Conservation (phyloP, 148 eudicot species). For the Chenopodium quinoa region DNA sequence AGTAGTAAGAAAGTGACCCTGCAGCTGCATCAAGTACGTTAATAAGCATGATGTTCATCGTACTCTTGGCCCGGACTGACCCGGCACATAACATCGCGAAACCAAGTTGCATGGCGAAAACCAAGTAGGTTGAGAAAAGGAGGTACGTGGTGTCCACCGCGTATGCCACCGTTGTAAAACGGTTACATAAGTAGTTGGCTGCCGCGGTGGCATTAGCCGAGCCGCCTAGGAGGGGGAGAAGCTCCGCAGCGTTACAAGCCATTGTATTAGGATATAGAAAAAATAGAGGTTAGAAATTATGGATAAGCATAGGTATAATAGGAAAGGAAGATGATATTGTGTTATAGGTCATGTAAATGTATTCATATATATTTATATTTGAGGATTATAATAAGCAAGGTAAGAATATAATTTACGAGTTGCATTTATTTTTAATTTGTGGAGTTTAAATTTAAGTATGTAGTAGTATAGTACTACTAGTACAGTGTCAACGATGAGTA, state of each 20-base stretch:
- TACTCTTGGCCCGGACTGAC: constrained; percentile 57
- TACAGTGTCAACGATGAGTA: no score
- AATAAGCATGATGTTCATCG: constrained; percentile 61
- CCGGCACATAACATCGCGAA: constrained; percentile 67
- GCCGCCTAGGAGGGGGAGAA: constrained; percentile 16
- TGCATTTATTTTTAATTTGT: no score
- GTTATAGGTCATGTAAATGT: not conserved
- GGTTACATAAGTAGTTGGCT: constrained; percentile 27
- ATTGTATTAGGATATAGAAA: not conserved
- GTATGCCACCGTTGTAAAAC: constrained; percentile 29
- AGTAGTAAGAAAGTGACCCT: constrained; percentile 33
- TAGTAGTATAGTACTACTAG: no score
- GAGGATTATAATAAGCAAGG: not conserved
- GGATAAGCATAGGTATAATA: no score
- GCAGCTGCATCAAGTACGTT: constrained; percentile 64
- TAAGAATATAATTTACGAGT: no score
- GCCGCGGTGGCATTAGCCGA: constrained; percentile 22
- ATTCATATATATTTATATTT: no score
- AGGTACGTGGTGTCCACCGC: constrained; percentile 55
- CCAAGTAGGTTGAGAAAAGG: constrained; percentile 52
- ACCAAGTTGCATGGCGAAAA: constrained; percentile 61
- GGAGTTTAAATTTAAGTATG: no score
- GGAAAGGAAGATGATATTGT: not conserved
- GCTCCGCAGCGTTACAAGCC: constrained; percentile 16
- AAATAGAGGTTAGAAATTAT: not conserved